These are phyloP conservation scores for Paracorniculantispora psalliotae DNA, from an alignment of 2,329 filamentous ascomycete genomes.

Conservation along the genomic window DNA sequence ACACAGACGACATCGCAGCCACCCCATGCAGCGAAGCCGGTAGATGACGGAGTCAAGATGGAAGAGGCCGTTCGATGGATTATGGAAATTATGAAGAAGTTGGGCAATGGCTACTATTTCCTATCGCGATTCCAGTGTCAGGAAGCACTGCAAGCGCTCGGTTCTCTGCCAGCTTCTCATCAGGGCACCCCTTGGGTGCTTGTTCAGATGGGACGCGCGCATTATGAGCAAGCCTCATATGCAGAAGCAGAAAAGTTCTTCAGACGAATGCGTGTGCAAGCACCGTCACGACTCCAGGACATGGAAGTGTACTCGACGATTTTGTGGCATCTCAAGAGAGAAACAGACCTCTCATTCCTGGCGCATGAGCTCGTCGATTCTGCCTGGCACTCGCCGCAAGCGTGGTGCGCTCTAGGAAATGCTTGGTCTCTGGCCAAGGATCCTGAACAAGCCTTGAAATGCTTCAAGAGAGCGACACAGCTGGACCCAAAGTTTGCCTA, in stretches of 20 bases:
- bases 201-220: constrained; percentile 81
- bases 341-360: constrained; percentile 85
- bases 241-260: constrained; percentile 84
- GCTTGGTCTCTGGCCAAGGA: constrained; percentile 89
- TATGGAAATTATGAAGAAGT: constrained; percentile 73
- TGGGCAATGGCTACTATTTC: constrained; percentile 74
- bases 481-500: constrained; percentile 88
- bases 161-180: constrained; percentile 65
- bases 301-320: constrained; percentile 99
- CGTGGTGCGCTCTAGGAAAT: constrained; percentile 94
- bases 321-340: constrained; percentile 96
- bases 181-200: constrained; percentile 92
- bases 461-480: constrained; percentile 92
- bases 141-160: constrained; percentile 71
- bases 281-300: constrained; percentile 79
- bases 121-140: constrained; percentile 74
- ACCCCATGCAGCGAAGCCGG: background rate
- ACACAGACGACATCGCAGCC: constrained; percentile 37
- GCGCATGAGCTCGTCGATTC: constrained; percentile 85
- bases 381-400: constrained; percentile 84
- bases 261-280: constrained; percentile 68
- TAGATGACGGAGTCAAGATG: constrained; percentile 54
- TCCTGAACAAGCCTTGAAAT: constrained; percentile 88
- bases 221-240: constrained; percentile 88
- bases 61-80: constrained; percentile 73